These are phyloP conservation scores for Papiliotrema flavescens DNA, from an alignment of 1,284 basidiomycete genomes.

Conservation along the genomic window DNA sequence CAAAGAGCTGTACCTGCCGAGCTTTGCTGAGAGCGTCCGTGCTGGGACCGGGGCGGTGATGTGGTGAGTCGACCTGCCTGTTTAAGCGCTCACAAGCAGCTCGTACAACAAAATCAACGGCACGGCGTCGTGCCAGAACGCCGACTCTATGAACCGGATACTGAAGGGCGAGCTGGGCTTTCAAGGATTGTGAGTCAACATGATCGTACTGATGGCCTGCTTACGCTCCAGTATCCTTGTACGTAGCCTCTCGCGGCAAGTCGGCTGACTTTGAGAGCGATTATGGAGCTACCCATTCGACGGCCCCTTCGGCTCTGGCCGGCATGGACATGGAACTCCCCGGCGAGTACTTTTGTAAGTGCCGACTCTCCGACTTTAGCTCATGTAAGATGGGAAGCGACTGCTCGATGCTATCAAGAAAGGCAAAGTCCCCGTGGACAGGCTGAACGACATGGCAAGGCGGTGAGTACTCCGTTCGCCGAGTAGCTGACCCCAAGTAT, in stretches of 20 bases:
- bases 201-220: conserved; percentile 5
- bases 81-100: conserved; percentile 11
- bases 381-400: conserved; percentile 34
- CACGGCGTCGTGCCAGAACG: conserved; percentile 74
- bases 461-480: conserved; percentile 16
- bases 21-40: conserved; percentile 52
- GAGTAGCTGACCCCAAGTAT: conserved; percentile 41
- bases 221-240: conserved; percentile 25
- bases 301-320: conserved; percentile 45
- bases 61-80: conserved; percentile 31
- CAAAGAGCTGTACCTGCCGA: conserved; percentile 50
- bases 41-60: conserved; percentile 51
- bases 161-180: conserved; percentile 67
- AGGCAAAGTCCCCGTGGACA: conserved; percentile 61
- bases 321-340: conserved; percentile 54
- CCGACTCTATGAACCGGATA: conserved; percentile 68
- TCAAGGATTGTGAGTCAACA: conserved; percentile 51
- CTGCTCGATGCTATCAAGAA: conserved; percentile 66
- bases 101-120: conserved; percentile 67
- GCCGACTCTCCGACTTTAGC: background rate
- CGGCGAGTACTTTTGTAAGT: conserved; percentile 36
- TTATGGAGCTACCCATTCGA: conserved; percentile 43
- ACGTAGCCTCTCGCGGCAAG: background rate
- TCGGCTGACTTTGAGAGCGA: conserved; percentile 20
- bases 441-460: conserved; percentile 53